Base-by-base conservation (phyloP, 495 filamentous ascomycete genomes). In the Hypoxylon fragiforme region DNA sequence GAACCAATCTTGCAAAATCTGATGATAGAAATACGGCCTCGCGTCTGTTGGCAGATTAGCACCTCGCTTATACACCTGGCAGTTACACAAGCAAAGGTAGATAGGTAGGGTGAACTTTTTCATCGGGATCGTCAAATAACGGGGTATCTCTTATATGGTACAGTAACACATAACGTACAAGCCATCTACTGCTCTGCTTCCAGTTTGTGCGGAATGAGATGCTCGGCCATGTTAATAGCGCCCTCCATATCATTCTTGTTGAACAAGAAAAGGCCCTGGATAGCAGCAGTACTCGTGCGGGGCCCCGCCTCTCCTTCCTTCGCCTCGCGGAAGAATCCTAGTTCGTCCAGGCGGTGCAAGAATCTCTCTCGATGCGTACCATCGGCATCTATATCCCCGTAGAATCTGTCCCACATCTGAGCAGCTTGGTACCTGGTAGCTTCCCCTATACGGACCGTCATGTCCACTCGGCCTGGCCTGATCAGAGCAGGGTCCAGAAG, bases 341-440 rank as follows among this genome's bases (percentile, higher is more conserved):
- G 66, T 40, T 75, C 71, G 15, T 76, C 70, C 22, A 85, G 64
- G 38, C 72, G 68, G 2, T 63, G 21, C 31, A 85, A 52, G 63
- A 85, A 85, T 12, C 70, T 68, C 43, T 80, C 74, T 42, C 84
- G 81, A 12, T 77, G 74, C 1, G 70, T 63, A 8, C 82, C 85
- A 41, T 85, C 78, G 9, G 66, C 44, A 60, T 95, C 90, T n/a
- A 89, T 69, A 28, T 91, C 88, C 2, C 86, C 86, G 55, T 97
- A 98, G 70, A 97, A 98, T 21, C 94, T 82, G 68, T 92, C 87
- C 94, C 94, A 98, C 72, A 98, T 86, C 68, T 87, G 76, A 5
- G 73, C 83, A 12, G 92, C 90, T 68, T 97, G 92, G 66, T 88
- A 89, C 43, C 81, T 77, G 28, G 88, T 91, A 14, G 92, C 90